Evolutionary conservation across 805 yeast species (phyloP), one percentile per base, ranked within the genome.

Genomic region (Starmerella riodocensis): DNA sequence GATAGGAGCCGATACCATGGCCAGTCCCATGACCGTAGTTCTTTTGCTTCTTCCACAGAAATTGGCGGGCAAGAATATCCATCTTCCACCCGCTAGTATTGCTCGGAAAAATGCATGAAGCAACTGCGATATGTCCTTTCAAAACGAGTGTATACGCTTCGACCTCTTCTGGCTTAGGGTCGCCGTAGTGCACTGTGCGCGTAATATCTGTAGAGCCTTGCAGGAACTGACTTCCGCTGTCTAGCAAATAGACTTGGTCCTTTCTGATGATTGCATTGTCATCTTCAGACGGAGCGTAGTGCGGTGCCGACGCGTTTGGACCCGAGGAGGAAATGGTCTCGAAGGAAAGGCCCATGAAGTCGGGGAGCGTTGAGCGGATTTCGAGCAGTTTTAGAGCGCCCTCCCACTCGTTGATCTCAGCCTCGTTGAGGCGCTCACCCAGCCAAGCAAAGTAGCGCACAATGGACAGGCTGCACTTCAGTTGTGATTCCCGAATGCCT

Each of bases 191-290:
- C 36, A 76, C 60, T 0, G 97, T 84, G 51, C 99, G 70, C 0
- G 98, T 91, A 22, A 86, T 83, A 56, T 91, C 99, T 0, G 98
- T 91, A 0, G 98, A 88, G 12, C 97, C 98, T 54, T 91, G 94
- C 14, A 78, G 58, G 54, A 73, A 88, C 53, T 91, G 99, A 0
- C 88, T 80, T 3, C 99, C 99, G 2, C 94, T 75, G 57, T 91
- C 99, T 43, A 83, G 66, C 45, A 91, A 64, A 49, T 79, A 85
- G 2, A 86, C 70, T 40, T 76, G 69, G 14, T 70, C 60, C 9
- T 80, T 78, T 52, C 80, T 77, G 43, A 91, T 74, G 40, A 69
- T 58, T 0, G 78, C 62, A 36, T 72, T 69, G 12, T 69, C 64
- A 7, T 69, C 76, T 40, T 38, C 63, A 52, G 48, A 65, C 28